phyloP scores from a whole-genome alignment of 2,329 filamentous ascomycete genomes.

The Clarireedia sp. region DNA sequence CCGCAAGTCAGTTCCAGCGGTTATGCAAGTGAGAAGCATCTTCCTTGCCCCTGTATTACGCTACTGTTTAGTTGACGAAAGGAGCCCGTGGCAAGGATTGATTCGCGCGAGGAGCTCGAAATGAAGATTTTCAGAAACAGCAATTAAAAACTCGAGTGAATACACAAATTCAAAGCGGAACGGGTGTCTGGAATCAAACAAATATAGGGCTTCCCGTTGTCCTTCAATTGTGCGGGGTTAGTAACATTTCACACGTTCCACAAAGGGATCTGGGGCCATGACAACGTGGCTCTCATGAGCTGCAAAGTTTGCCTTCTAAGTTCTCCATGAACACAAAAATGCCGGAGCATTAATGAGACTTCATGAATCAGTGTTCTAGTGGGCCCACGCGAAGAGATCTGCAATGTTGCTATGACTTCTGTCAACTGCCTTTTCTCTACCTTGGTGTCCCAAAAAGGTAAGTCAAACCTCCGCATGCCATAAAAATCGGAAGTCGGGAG shows the following conservation, averaged over 20 bases:
- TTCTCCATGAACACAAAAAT: neutral
- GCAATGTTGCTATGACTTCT: neutral
- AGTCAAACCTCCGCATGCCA: neutral
- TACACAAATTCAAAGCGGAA: neutral
- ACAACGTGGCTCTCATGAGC: conserved; percentile 7
- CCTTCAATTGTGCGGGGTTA: neutral
- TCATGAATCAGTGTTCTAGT: neutral
- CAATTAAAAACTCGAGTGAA: neutral
- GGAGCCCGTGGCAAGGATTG: neutral
- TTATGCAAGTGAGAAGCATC: neutral
- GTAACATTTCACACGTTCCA: neutral
- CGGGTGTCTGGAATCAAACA: neutral
- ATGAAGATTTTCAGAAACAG: neutral
- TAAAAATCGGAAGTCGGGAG: conserved; percentile 4
- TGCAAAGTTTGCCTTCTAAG: neutral
- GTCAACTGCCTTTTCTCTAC: neutral
- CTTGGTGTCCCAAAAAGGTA: neutral
- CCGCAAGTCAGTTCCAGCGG: conserved; percentile 1
- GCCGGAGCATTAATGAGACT: neutral
- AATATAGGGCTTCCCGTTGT: neutral
- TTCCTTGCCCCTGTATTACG: conserved; percentile 1
- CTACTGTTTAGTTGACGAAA: neutral
- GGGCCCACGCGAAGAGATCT: neutral
- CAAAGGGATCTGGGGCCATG: neutral
- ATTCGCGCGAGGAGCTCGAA: neutral